These are phyloP conservation scores for Penicillium sp. DNA, from an alignment of 2,329 filamentous ascomycete genomes.

Conservation along the genomic window DNA sequence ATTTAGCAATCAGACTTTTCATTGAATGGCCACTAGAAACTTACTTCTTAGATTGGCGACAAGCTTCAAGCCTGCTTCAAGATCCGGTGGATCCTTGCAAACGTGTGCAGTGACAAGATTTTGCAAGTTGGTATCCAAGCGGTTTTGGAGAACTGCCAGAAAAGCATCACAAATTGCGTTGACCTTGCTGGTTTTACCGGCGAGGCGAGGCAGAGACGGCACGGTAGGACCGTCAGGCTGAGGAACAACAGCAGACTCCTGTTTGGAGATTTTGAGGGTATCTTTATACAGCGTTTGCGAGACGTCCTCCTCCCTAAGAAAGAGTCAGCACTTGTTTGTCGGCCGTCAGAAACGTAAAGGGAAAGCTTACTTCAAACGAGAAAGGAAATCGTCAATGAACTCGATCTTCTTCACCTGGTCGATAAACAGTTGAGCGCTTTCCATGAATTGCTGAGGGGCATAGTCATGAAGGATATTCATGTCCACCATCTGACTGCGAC, in stretches of 20 bases:
- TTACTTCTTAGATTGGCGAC: slow-evolving; percentile 68
- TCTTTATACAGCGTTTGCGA: slow-evolving; percentile 92
- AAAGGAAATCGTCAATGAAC: slow-evolving; percentile 88
- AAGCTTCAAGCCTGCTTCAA: slow-evolving; percentile 79
- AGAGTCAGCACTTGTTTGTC: slow-evolving; percentile 31
- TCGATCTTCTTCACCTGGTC: slow-evolving; percentile 80
- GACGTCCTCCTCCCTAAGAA: slow-evolving; percentile 76
- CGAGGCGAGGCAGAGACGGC: slow-evolving; percentile 7
- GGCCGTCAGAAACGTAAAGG: background rate
- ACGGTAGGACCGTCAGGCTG: slow-evolving; percentile 25
- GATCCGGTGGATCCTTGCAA: slow-evolving; percentile 86
- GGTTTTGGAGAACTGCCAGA: slow-evolving; percentile 64
- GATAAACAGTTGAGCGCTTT: slow-evolving; percentile 73
- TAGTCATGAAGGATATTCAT: slow-evolving; percentile 98
- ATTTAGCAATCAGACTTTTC: slow-evolving; percentile 22
- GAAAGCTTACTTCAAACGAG: slow-evolving; percentile 68
- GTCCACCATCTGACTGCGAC: slow-evolving; percentile 90
- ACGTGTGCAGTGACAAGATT: slow-evolving; percentile 95
- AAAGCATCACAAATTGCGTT: slow-evolving; percentile 89
- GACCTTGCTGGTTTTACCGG: slow-evolving; percentile 61
- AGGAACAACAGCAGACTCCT: slow-evolving; percentile 26
- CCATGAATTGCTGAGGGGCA: slow-evolving; percentile 80
- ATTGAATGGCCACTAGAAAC: background rate
- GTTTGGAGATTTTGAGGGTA: slow-evolving; percentile 60
- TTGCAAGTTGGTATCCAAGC: slow-evolving; percentile 69